Base-by-base conservation (phyloP, 192 early-diverging fungal genomes). In the Podila minutissima region DNA sequence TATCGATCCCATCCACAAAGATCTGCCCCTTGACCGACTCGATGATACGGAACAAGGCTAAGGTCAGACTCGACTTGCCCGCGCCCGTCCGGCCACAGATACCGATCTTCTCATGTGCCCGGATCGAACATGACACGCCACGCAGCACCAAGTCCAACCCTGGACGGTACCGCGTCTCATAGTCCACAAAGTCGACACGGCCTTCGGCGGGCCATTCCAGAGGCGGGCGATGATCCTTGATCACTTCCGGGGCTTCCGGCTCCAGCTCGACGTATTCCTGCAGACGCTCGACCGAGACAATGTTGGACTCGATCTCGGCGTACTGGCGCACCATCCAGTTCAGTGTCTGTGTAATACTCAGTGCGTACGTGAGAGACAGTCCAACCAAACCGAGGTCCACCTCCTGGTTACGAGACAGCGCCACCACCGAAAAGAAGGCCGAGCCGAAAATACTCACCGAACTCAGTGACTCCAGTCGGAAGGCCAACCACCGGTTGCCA, bases 241-340 rank as follows among this genome's bases (percentile, higher is more conserved):
- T 89, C 20, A 91, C 82, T 32, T 93, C 92, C 15, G 93, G 90
- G 29, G 95, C 96, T 79, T 98, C 97, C 24, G 89, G 86, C 5
- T 88, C 87, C 32, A 97, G 75, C 24, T 97, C 92, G 66, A 91
- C 86, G 67, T 97, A 97, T 79, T 97, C 93, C 50, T 89, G 85
- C 49, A 92, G 83, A 10, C 94, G 88, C 85, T 98, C 97, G 26
- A 97, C 93, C 0, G 91, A 86, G 62, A 93, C 95, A 84, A 96
- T 88, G 72, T 83, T 29, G 29, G 96, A 89, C 75, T 96, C 95
- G 58, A 97, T 93, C 74, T 97, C 95, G 55, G 94, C 94, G 62
- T 90, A 94, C 65, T 93, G 91, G 19, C 96, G 89, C 12, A 97
- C 91, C 83, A 93, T 90, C 96, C 94, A 96, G 76, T 94, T 94